phyloP scores from a whole-genome alignment of 208 protist species.

The Lotmaria passim region DNA sequence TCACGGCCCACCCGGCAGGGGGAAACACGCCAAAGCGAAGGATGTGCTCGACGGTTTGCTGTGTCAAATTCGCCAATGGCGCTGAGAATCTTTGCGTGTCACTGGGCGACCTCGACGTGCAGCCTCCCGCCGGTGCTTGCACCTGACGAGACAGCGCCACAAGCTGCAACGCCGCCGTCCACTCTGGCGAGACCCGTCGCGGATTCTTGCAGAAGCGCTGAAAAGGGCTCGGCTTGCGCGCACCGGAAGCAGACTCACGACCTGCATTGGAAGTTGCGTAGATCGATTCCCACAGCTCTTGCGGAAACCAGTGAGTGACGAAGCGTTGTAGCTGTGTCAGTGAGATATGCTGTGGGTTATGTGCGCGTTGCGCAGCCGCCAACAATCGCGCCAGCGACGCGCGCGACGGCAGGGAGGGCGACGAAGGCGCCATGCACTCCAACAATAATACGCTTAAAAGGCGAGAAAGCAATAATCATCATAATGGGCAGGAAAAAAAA shows the following conservation, averaged over 20 bases:
- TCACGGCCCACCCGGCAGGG: conserved; percentile 20
- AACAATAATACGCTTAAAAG: not conserved
- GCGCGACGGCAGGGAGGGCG: conserved; percentile 8
- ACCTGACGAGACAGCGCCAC: conserved; percentile 21
- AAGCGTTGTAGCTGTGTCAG: conserved; percentile 15
- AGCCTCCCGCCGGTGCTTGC: not conserved
- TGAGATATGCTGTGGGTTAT: not conserved
- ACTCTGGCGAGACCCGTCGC: conserved; percentile 25
- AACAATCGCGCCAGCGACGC: conserved; percentile 20
- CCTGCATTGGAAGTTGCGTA: not conserved
- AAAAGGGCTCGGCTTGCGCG: not conserved
- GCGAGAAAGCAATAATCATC: not conserved
- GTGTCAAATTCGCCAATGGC: not conserved
- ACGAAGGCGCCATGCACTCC: conserved; percentile 27
- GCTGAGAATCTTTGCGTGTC: not conserved
- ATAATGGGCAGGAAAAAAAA: not conserved
- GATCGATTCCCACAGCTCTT: conserved; percentile 12
- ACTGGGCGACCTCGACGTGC: not conserved
- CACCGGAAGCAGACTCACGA: not conserved
- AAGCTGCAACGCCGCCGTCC: conserved; percentile 26
- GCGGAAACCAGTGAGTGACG: conserved; percentile 23
- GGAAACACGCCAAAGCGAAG: conserved; percentile 30
- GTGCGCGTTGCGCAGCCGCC: conserved; percentile 9
- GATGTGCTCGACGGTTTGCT: conserved; percentile 13
- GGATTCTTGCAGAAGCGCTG: conserved; percentile 17